A percentile compares a stretch with the other conserved stretches of the same genome.
Conservation (phyloP, 257 asterid genomes). For the Nyctanthes arbortristis region DNA sequence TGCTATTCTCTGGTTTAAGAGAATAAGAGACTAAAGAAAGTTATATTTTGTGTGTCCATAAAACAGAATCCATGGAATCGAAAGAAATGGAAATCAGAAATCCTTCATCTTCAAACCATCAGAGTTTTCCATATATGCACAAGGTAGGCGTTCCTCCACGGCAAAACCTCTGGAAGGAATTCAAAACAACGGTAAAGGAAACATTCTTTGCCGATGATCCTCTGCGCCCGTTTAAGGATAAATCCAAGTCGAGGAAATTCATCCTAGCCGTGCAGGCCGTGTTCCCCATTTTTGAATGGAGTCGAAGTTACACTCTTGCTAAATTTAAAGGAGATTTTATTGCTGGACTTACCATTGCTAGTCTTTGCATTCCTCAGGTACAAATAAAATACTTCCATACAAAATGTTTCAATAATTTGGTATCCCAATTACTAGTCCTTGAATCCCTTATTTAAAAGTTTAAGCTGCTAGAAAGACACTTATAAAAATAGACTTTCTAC, state of each 20-base stretch:
- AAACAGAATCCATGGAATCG: slow-evolving; percentile 26
- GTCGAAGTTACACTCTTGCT: slow-evolving; percentile 43
- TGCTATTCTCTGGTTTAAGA: too few species aligned
- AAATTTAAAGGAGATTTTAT: slow-evolving; percentile 69
- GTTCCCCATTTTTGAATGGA: slow-evolving; percentile 84
- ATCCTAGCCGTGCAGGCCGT: slow-evolving; percentile 71
- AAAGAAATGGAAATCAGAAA: slow-evolving; percentile 52
- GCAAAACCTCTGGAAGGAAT: slow-evolving; percentile 63
- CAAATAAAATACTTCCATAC: neutral
- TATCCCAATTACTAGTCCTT: too few species aligned
- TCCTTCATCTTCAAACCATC: slow-evolving; percentile 37
- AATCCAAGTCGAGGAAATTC: slow-evolving; percentile 58
- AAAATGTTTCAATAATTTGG: neutral
- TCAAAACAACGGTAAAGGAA: slow-evolving; percentile 61
- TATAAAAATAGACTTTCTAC: too few species aligned
- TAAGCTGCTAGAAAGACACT: too few species aligned
- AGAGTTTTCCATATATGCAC: slow-evolving; percentile 51
- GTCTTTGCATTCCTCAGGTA: slow-evolving; percentile 93
- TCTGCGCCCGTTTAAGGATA: slow-evolving; percentile 79
- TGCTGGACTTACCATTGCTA: slow-evolving; percentile 86
- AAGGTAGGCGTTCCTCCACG: slow-evolving; percentile 86
- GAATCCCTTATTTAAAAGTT: too few species aligned
- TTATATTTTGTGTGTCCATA: too few species aligned
- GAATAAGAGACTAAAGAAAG: too few species aligned
- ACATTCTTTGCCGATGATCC: slow-evolving; percentile 89